Evolutionary conservation across 2,329 filamentous ascomycete species (phyloP), one percentile per base, ranked within the genome.

Genomic region (Arthroderma sp.): DNA sequence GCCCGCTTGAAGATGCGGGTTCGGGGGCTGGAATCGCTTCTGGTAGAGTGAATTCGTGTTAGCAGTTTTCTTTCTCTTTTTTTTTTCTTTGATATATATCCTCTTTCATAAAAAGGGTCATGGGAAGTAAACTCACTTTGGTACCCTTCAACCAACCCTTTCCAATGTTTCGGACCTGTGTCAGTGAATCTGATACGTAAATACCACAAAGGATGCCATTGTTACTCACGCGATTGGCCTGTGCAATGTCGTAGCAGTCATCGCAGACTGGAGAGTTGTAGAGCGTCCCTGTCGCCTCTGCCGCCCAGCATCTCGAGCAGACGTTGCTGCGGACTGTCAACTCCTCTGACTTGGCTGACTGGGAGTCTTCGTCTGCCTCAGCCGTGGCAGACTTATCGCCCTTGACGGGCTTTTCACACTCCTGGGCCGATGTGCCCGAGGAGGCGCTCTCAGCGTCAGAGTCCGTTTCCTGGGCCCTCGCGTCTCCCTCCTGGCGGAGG

Each of bases 241-340:
- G 47, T 21, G 62, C 62, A 21, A 60, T 41, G 23, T 56, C 49
- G 55, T 56, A 57, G 49, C 62, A 64, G 41, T 58, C 60, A 5
- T 61, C 56, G 39, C 62, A 64, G 35, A 61, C 61, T 25, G 62
- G 62, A 17, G 60, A 59, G 55, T 63, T 62, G 56, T 64, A 64
- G 11, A 64, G 56, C 39, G 59, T 63, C 56, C 57, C 62, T 19
- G 63, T 61, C 17, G 59, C 59, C 53, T 60, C 61, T n/a, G 56
- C 60, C 21, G 52, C 51, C 59, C 64, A 62, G 56, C 59, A 63
- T 56, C 63, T 61, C 31, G 60, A 62, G 55, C 63, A 64, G 19
- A 61, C 49, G 17, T 56, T 54, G 41, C 35, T 57, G 21, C 51
- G 33, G 17, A 21, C 33, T 7, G 31, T 31, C 19, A 21, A 25